Evolutionary conservation across 345 rosid genomes (phyloP).

Genomic region (Luvunga scandens): DNA sequence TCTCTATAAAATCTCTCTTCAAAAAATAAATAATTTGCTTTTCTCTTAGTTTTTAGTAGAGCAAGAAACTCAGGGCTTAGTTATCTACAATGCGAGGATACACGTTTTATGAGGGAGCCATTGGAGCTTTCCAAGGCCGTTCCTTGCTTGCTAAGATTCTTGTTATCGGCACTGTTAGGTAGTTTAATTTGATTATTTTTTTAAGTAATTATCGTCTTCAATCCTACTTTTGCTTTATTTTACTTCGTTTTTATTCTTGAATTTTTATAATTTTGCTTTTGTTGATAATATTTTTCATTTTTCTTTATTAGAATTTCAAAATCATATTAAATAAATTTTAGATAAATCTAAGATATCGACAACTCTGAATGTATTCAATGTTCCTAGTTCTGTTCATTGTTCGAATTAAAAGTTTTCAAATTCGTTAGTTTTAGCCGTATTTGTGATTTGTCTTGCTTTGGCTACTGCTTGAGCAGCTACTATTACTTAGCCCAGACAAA

Average conservation of each 20-base stretch:
- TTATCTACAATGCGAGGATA: slow-evolving; percentile 30
- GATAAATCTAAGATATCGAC: not conserved
- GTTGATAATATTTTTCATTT: too few species aligned
- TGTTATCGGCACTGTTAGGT: slow-evolving; percentile 48
- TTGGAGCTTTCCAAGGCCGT: slow-evolving; percentile 34
- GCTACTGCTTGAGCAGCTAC: too few species aligned
- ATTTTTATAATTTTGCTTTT: too few species aligned
- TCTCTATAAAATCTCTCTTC: slow-evolving; percentile 14
- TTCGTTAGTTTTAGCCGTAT: not conserved
- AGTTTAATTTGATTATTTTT: not conserved
- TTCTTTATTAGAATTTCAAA: too few species aligned
- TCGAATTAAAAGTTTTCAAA: not conserved
- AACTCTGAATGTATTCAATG: not conserved
- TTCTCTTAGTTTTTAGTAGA: not conserved
- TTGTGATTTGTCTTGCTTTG: not conserved
- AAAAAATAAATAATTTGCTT: too few species aligned
- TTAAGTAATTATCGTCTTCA: too few species aligned
- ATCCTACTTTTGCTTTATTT: not conserved
- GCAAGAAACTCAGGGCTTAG: not conserved
- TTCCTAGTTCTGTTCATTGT: not conserved
- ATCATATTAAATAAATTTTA: not conserved
- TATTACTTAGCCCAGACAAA: too few species aligned
- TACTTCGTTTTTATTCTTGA: not conserved
- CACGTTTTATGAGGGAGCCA: slow-evolving; percentile 40
- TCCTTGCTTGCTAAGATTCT: slow-evolving; percentile 54